These are phyloP conservation scores for Coemansia sp. DNA, from an alignment of 192 early-diverging fungal species.

Conservation along the genomic window DNA sequence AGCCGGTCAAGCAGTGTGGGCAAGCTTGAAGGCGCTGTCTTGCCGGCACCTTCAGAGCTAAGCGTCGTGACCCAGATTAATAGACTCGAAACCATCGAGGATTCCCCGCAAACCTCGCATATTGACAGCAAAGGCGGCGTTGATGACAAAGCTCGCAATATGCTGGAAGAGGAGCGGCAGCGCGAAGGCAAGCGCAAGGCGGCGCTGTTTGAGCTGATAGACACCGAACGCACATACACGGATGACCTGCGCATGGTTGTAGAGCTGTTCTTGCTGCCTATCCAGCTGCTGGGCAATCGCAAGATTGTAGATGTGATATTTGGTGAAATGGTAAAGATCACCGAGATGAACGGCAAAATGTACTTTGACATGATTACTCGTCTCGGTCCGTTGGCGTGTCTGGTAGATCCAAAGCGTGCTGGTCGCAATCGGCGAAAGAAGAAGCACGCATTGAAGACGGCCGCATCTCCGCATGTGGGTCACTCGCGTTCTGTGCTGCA, in stretches of 20 bases:
- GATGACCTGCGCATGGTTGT: slow-evolving; percentile 53
- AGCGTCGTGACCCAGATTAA: slow-evolving; percentile 33
- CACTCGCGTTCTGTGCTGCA: slow-evolving; percentile 38
- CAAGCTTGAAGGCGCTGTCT: neutral
- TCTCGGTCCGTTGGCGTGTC: slow-evolving; percentile 40
- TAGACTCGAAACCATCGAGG: neutral
- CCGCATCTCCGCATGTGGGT: slow-evolving; percentile 16
- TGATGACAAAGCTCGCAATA: slow-evolving; percentile 8
- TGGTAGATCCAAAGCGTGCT: slow-evolving; percentile 44
- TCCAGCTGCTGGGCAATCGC: slow-evolving; percentile 48
- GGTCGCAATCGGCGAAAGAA: slow-evolving; percentile 45
- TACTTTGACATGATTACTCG: slow-evolving; percentile 47
- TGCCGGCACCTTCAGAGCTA: slow-evolving; percentile 8
- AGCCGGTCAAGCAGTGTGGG: slow-evolving; percentile 41
- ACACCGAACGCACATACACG: slow-evolving; percentile 47
- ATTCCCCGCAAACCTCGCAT: neutral
- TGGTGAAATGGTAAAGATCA: slow-evolving; percentile 53
- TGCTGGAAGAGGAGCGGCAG: slow-evolving; percentile 36
- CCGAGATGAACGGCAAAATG: slow-evolving; percentile 53
- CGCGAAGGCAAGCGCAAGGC: slow-evolving; percentile 50
- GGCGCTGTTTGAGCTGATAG: slow-evolving; percentile 47
- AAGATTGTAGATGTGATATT: slow-evolving; percentile 51
- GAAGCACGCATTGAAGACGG: slow-evolving; percentile 22
- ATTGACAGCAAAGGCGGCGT: slow-evolving; percentile 9
- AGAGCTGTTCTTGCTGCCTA: slow-evolving; percentile 49